Base-by-base conservation (phyloP, 2,329 filamentous ascomycete species). In the Chaetoscypha palmicola region DNA sequence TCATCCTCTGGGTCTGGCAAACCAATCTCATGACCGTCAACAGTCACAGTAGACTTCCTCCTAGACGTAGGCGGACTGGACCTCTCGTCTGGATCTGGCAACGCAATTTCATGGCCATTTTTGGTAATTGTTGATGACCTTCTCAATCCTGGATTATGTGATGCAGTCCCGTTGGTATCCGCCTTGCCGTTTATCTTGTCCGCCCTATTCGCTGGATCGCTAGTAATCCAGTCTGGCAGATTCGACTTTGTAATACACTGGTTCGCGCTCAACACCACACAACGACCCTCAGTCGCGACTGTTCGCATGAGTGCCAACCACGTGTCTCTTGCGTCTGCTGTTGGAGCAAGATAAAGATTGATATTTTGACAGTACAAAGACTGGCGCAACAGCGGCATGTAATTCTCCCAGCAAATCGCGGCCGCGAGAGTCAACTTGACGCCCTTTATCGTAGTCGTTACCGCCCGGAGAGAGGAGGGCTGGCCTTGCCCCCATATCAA, bases 371-470 rank as follows among this genome's bases (percentile, higher is more conserved):
- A 75, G 64, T 96, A 97, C 28, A 96, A 71, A 12, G 79, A 75
- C 61, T 94, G 85, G 14, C 91, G 77, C 5, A 96, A 71, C 14
- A 96, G 69, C 0, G 90, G 90, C 89, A 95, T 96, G 67, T 91
- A 94, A 64, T 86, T 95, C 64, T 97, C 90, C 90, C 90, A 96
- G 70, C 90, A 95, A 53, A 97, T 94, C 3, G 89, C 91, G 2
- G 85, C 81, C 0, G 83, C 90, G 47, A 96, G 75, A 45, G 86
- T 91, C 48, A 96, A 67, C 51, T 79, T 80, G 2, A 89, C 77
- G 38, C 87, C 88, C 48, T 83, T 82, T 62, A 96, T 88, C 19
- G 72, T 77, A 1, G 88, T 89, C 20, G 79, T 83, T 1, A 95
- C 79, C 3, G 89, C 90, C 50, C 79, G 78, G 21, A 96, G 73